Evolutionary conservation across 1,284 basidiomycete genomes (phyloP), one percentile per base, ranked within the genome.

Genomic region (Sphaerobolus stellatus): DNA sequence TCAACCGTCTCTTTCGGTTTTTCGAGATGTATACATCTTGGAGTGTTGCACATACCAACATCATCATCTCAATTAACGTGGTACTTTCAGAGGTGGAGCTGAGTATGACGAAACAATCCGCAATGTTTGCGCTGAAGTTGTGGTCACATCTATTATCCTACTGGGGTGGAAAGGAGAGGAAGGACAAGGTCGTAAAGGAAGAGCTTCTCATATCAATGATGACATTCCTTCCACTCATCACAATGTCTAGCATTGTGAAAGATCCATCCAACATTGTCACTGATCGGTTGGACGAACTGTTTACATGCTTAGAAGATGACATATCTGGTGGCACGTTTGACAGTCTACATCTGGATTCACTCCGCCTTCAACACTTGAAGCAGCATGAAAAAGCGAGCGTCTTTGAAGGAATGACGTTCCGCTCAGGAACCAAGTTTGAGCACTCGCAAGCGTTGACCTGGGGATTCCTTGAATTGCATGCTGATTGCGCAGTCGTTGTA

Each of bases 401-500:
- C 59, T 68, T 78, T 25, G 50, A 43, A 45, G 54, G 50, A 54
- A 72, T 66, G 20, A 88, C 86, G 1, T 90, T 92, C 65, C 74
- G 80, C 40, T 78, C 85, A 41, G 91, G 90, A 3, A 81, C 78
- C 71, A 80, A 82, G 58, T 92, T 98, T 62, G 82, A 83, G 55
- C 65, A 79, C 0, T 74, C 71, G 22, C 85, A 92, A 65, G 90
- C 90, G 0, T 66, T 92, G 33, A 78, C 84, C 1, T 98, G 95
- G 94, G 81, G 83, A 1, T 76, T 86, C 1, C 71, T 95, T 4
- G 86, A 95, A 66, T 71, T 97, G n/a, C 88, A 90, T 58, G 88
- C 92, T 4, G 91, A 94, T 63, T 88, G 86, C 63, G 78, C 82
- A 8, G 78, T 80, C 48, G 82, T 85, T 73, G 91, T 92, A 63